Conservation (phyloP, 306 rosid genomes). For the Dalbergia cochinchinensis region DNA sequence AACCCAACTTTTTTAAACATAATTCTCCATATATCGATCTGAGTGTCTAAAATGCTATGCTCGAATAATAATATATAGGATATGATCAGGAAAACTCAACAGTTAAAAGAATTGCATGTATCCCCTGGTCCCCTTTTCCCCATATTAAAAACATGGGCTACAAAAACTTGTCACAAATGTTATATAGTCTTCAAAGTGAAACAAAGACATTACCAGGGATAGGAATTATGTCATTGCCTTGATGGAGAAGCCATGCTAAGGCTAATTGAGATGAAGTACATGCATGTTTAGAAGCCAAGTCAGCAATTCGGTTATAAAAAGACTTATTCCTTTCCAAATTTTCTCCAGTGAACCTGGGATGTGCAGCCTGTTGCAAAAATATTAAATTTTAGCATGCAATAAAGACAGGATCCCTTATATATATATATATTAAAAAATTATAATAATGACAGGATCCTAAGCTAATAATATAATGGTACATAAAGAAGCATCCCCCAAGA, state of each 20-base stretch:
- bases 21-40: too few relatives aligned
- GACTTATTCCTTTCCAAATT: slow-evolving; percentile 73
- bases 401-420: not conserved
- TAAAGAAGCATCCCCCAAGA: not conserved
- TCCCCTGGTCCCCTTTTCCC: too few relatives aligned
- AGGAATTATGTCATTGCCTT: slow-evolving; percentile 67
- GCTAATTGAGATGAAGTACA: slow-evolving; percentile 74
- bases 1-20: too few relatives aligned
- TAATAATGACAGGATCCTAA: not conserved
- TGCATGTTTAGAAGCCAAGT: slow-evolving; percentile 59
- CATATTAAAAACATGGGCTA: too few relatives aligned
- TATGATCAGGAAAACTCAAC: too few relatives aligned
- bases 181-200: too few relatives aligned
- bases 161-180: too few relatives aligned
- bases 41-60: too few relatives aligned
- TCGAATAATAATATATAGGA: too few relatives aligned
- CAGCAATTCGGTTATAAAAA: slow-evolving; percentile 54
- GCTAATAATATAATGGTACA: not conserved
- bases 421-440: too few relatives aligned
- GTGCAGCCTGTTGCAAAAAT: slow-evolving; percentile 49
- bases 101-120: too few relatives aligned
- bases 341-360: slow-evolving; percentile 72
- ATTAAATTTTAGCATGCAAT: slow-evolving; percentile 24
- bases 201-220: slow-evolving; percentile 67
- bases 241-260: slow-evolving; percentile 79